Base-by-base conservation (phyloP, 2,329 filamentous ascomycete genomes). In the Fusarium sp. region DNA sequence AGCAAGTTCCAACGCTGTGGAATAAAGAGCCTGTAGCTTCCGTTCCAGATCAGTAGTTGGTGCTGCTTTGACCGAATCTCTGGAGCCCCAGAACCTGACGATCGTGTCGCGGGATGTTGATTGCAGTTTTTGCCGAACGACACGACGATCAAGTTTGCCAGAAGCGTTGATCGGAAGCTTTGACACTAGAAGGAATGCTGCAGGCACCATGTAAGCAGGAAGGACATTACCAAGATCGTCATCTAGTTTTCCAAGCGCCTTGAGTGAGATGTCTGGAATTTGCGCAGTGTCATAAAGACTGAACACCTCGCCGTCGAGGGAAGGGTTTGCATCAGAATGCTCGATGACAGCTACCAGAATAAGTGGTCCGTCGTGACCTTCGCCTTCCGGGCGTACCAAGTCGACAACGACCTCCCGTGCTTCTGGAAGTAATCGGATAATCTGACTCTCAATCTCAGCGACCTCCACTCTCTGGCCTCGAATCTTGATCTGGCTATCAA, bases 341-440 rank as follows among this genome's bases (percentile, higher is more conserved):
- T 51, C 47, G 6, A 51, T 51, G 23, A 51, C 34, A 51, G 47
- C 47, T n/a, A 51, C 47, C n/a, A 51, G 34, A 26, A 51, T 38
- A 26, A 36, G 47, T 30, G 23, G 34, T 38, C n/a, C 34, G 12
- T 51, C 47, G n/a, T 38, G 47, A 7, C 9, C 34, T n/a, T 45
- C 42, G 4, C 42, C 42, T 31, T 26, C 34, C 30, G 34, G 47
- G 15, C 26, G 47, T 15, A 51, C 34, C 23, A 51, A 36, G 34
- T 51, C 47, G 26, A 51, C 47, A 10, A 51, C 23, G 13, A 34
- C 47, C 34, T 51, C 47, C 5, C 47, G 34, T 28, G 47, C 40
- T 30, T 23, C 28, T 26, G 51, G 38, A 15, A 54, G 30, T 11
- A 36, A 23, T 18, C 11, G 13, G 7, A 33, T 13, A 20, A 54